Evolutionary conservation across 352 stramenopile genomes (phyloP).

Genomic region (Phytophthora citricola): DNA sequence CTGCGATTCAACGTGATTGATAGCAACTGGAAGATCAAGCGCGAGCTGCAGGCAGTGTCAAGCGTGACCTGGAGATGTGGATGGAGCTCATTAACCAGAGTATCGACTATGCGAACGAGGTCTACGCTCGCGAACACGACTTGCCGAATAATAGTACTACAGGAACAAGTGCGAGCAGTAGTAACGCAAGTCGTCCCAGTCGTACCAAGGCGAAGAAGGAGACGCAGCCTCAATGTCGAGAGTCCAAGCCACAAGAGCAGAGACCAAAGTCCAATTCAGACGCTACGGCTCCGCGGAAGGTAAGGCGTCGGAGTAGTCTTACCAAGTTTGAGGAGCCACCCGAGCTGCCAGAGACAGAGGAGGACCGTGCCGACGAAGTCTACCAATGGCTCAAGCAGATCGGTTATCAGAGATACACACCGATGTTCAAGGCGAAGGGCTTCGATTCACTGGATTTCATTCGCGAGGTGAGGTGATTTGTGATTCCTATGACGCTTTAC

Average conservation of each 20-base stretch:
- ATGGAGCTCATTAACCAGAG: constrained; percentile 77
- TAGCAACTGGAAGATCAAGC: constrained; percentile 84
- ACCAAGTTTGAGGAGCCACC: constrained; percentile 38
- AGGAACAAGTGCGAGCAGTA: constrained; percentile 38
- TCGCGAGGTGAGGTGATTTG: constrained; percentile 68
- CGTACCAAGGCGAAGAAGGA: constrained; percentile 27
- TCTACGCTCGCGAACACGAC: constrained; percentile 41
- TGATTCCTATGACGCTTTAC: neutral
- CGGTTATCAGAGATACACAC: constrained; percentile 60
- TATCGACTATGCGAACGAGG: constrained; percentile 79
- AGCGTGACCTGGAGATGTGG: constrained; percentile 71
- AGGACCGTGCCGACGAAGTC: constrained; percentile 71
- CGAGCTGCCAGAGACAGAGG: constrained; percentile 43
- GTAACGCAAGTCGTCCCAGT: constrained; percentile 37
- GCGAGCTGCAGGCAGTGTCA: constrained; percentile 71
- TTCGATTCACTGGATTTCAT: constrained; percentile 85
- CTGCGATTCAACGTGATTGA: constrained; percentile 82
- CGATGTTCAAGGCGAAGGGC: constrained; percentile 79
- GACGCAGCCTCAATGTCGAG: constrained; percentile 14
- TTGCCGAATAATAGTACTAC: constrained; percentile 48
- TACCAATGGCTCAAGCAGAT: constrained; percentile 78
- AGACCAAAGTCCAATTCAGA: constrained; percentile 27
- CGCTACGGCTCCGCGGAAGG: constrained; percentile 26
- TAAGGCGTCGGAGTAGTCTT: constrained; percentile 34
- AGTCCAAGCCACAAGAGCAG: constrained; percentile 23